These are phyloP conservation scores for Thielaviopsis populi DNA, from an alignment of 2,329 filamentous ascomycete genomes.

Conservation along the genomic window DNA sequence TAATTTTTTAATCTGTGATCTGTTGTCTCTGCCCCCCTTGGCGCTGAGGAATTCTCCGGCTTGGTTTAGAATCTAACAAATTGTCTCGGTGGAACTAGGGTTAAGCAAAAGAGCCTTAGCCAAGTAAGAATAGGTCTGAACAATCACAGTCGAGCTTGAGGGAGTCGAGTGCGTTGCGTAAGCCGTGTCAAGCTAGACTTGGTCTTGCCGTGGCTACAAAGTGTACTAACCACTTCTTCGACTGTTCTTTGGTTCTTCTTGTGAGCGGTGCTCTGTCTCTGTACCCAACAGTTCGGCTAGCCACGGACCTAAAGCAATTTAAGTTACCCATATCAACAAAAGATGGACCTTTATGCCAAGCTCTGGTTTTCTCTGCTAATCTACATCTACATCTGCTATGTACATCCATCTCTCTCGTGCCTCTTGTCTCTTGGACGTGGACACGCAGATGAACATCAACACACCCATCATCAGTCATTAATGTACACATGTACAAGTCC, in stretches of 20 bases:
- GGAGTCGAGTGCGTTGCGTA: no score
- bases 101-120: not conserved
- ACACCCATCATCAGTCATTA: no score
- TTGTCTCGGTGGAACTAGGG: not conserved
- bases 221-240: not conserved
- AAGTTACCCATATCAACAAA: no score
- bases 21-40: not conserved
- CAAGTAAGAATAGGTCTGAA: not conserved
- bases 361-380: not conserved
- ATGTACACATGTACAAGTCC: no score
- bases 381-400: not conserved
- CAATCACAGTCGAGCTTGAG: no score
- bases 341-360: not conserved
- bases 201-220: not conserved
- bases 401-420: not conserved
- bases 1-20: no score
- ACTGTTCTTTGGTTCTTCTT: not conserved
- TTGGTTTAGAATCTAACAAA: not conserved
- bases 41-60: not conserved
- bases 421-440: no score
- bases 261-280: not conserved
- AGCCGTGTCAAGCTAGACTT: no score
- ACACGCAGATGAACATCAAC: not conserved
- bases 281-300: not conserved
- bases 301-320: not conserved